Conservation (phyloP, 768 basidiomycete genomes). For the Candolleomyces aberdarensis region DNA sequence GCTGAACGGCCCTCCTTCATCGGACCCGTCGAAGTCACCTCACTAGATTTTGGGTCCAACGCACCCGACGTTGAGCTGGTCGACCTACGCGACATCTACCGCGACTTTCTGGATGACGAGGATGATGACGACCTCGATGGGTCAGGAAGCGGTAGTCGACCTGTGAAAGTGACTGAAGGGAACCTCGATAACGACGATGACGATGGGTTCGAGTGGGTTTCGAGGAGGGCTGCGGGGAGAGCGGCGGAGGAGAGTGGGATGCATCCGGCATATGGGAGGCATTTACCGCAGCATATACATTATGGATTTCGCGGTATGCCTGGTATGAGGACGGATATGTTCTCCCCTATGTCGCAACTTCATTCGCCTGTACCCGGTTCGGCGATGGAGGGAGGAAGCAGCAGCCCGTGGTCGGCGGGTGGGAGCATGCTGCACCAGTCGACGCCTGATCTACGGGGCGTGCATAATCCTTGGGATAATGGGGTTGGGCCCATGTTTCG, state of each 20-base stretch:
- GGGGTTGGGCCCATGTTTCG: constrained; percentile 23
- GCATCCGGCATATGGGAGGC: constrained; percentile 60
- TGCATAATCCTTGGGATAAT: constrained; percentile 23
- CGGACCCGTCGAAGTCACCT: constrained; percentile 84
- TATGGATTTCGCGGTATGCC: constrained; percentile 49
- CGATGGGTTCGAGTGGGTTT: constrained; percentile 84
- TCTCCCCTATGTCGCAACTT: background rate
- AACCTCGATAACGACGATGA: constrained; percentile 55
- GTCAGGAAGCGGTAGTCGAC: constrained; percentile 16
- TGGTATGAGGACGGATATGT: background rate
- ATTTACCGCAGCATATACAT: constrained; percentile 70
- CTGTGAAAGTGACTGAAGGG: constrained; percentile 50
- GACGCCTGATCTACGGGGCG: too few species aligned
- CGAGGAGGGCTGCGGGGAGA: constrained; percentile 55
- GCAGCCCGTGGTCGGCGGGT: too few species aligned
- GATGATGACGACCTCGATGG: constrained; percentile 48
- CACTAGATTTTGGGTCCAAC: constrained; percentile 82
- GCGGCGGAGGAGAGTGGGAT: constrained; percentile 39
- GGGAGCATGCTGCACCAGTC: too few species aligned
- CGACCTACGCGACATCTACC: constrained; percentile 91
- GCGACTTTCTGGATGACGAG: constrained; percentile 89
- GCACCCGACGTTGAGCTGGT: constrained; percentile 86
- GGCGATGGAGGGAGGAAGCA: too few species aligned
- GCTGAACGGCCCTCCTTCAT: constrained; percentile 89
- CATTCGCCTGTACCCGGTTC: background rate